phyloP scores from a whole-genome alignment of 345 rosid species.

The Hypericum perforatum region DNA sequence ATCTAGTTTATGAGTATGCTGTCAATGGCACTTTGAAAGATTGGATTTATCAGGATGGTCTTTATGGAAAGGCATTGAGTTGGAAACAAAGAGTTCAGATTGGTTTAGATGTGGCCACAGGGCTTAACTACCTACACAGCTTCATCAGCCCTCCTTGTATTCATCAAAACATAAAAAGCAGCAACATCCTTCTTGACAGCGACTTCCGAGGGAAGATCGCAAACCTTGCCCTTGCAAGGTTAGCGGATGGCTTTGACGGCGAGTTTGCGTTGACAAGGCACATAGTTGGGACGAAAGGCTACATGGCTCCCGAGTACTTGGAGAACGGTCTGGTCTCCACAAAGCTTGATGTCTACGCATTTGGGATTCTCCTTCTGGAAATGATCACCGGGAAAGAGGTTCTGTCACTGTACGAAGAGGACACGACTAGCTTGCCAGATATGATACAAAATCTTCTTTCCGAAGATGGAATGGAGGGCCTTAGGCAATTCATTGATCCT shows the following conservation, averaged over 20 bases:
- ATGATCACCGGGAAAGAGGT: slow-evolving; percentile 56
- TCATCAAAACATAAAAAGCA: slow-evolving; percentile 32
- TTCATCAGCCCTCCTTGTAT: slow-evolving; percentile 25
- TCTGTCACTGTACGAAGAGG: slow-evolving; percentile 24
- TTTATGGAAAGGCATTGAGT: slow-evolving; percentile 26
- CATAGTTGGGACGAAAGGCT: slow-evolving; percentile 26
- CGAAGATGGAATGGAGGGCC: slow-evolving; percentile 18
- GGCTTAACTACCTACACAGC: slow-evolving; percentile 73
- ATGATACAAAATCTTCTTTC: slow-evolving; percentile 14
- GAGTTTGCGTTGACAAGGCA: slow-evolving; percentile 62
- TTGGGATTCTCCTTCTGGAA: slow-evolving; percentile 65
- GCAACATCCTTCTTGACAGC: slow-evolving; percentile 15
- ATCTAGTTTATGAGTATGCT: slow-evolving; percentile 65
- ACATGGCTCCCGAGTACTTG: slow-evolving; percentile 1
- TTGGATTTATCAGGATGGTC: slow-evolving; percentile 38
- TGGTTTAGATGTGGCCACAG: slow-evolving; percentile 58
- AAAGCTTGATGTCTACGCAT: slow-evolving; percentile 33
- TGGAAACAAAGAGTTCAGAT: slow-evolving; percentile 57
- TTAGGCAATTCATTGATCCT: slow-evolving; percentile 31
- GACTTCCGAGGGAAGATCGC: slow-evolving; percentile 51
- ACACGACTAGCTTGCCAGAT: slow-evolving; percentile 23
- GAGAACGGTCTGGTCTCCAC: background rate
- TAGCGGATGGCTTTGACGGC: slow-evolving; percentile 35
- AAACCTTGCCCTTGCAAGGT: slow-evolving; percentile 38
- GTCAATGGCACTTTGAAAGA: slow-evolving; percentile 56